Evolutionary conservation across 257 asterid species (phyloP), one percentile per base, ranked within the genome.

Genomic region (Solanum rostratum): DNA sequence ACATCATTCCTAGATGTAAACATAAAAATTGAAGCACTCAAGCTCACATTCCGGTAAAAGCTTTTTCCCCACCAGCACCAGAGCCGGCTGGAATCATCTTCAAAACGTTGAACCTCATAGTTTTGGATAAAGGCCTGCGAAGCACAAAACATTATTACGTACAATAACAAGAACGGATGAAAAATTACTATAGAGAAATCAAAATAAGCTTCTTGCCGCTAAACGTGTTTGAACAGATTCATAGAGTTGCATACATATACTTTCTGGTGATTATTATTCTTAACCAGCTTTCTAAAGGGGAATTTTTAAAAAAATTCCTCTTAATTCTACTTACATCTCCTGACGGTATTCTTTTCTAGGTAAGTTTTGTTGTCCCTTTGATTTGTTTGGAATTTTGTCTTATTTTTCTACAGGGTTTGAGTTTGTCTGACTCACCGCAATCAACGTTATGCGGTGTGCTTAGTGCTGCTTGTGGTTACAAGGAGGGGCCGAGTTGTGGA

Each of bases 351-450:
- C n/a, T n/a, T n/a, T n/a, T n/a, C n/a, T n/a, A 88, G 97, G 97
- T 92, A 76, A 37, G 1, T 18, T 13, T 13, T 2, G 24, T 6
- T 1, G 3, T 6, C 4, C 46, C 11, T 33, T 68, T 22, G 5
- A 20, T 49, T 12, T 53, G 16, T 14, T 30, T 7, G 1, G 15
- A 49, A 68, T 14, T 7, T 10, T 12, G 10, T 12, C 5, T 39
- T 11, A 4, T 5, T 2, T 74, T 27, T 6, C 3, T n/a, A 5
- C 1, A 92, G 98, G 92, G 86, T 0, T 80, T 81, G 87, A 84
- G 88, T 84, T 84, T 91, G 4, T 91, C 94, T 2, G 90, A 95
- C 14, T 95, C 99, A 3, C 99, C 98, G 3, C 94, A 93, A 60
- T 95, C 98, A 2, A 91, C 99, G 9, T 92, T 94, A 3, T 91